Base-by-base conservation (phyloP, 106 monocot species). In the Phalaenopsis equestris region DNA sequence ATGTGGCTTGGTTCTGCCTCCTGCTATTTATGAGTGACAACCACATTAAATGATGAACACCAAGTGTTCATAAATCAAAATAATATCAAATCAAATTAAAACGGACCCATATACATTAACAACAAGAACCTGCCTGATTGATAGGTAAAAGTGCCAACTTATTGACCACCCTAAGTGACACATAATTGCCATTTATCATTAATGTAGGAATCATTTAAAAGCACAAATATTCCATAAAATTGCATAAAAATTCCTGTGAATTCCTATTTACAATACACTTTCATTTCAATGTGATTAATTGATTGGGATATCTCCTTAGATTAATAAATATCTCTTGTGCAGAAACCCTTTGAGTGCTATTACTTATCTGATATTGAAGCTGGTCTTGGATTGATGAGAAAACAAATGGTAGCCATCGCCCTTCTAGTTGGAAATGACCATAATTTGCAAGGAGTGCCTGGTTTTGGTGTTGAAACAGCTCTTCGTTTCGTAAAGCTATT, bases 291-390 rank as follows among this genome's bases (percentile, higher is more conserved):
- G 23, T 39, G 39, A 70, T 70, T 70, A 0, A 38, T 70, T 70
- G 15, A 70, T 70, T 70, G 64, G 12, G 70, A 38, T 70, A 3
- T 38, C 39, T 37, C 70, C 39, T 61, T 74, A 45, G 8, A 73
- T 24, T 42, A 73, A 79, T 86, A 57, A 76, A 3, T 41, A 78
- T 70, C 47, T 57, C 81, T 85, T 81, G 52, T 87, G 79, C 90
- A 97, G 99, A 88, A 99, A 82, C 94, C 99, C 67, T 95, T 90
- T 84, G 99, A 99, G 80, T 91, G 95, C 90, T 99, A 95, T 76
- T 55, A 94, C 72, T 38, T 93, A 36, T 93, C 99, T 79, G 99
- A 99, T 77, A 84, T 99, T 83, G 89, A 95, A 86, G 87, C 85
- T 79, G 87, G 88, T 78, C 89, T 99, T 70, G 93, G 99, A 17